Evolutionary conservation across 257 asterid species (phyloP).

Genomic region (Solanum etuberosum): DNA sequence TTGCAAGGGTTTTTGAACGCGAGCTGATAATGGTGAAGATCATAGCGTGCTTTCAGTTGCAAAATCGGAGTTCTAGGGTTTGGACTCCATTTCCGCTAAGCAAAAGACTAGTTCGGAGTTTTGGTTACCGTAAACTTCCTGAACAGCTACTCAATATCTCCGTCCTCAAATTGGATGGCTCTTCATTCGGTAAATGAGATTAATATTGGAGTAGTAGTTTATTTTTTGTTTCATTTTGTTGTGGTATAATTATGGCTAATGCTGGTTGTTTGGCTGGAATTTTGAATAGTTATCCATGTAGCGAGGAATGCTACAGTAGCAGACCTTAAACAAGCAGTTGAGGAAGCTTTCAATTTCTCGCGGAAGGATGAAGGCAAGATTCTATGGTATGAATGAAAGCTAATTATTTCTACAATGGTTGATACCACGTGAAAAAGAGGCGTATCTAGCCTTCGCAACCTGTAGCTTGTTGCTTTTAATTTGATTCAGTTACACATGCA

Average conservation of each 20-base stretch:
- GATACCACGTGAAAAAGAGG: background rate
- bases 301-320: constrained; percentile 45
- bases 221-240: background rate
- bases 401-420: background rate
- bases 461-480: background rate
- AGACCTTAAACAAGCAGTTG: constrained; percentile 30
- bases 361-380: constrained; percentile 16
- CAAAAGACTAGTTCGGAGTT: constrained; percentile 2
- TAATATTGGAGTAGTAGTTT: background rate
- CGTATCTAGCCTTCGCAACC: background rate
- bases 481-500: background rate
- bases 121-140: constrained; percentile 37
- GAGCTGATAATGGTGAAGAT: constrained; percentile 19
- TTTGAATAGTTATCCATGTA: constrained; percentile 30
- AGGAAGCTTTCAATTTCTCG: constrained; percentile 28
- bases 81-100: constrained; percentile 16
- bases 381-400: constrained; percentile 30
- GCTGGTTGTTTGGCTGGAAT: background rate
- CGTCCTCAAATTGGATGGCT: constrained; percentile 54
- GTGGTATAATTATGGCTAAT: background rate
- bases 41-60: constrained; percentile 6
- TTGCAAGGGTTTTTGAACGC: background rate
- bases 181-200: constrained; percentile 31
- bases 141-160: constrained; percentile 30
- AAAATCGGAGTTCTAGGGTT: constrained; percentile 4